Percentiles rank a stretch among this genome's conserved stretches.
Conservation (phyloP, 2,329 filamentous ascomycete species). For the Uncinocarpus reesii region DNA sequence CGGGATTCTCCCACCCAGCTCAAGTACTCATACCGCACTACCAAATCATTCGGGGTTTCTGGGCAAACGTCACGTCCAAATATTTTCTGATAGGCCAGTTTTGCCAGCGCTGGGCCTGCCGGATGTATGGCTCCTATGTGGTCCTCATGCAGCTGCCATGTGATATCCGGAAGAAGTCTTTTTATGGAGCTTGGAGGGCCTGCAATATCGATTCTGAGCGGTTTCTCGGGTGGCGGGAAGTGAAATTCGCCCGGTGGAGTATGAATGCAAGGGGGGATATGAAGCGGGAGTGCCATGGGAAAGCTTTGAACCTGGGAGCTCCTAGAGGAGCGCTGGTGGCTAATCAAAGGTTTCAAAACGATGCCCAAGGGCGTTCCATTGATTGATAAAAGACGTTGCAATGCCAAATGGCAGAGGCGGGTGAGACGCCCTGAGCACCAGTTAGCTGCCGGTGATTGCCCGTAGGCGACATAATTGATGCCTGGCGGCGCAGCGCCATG, state of each 20-base stretch:
- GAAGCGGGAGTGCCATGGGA: neutral
- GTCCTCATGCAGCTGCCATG: neutral
- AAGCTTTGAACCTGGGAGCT: too few relatives aligned
- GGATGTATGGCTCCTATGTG: neutral
- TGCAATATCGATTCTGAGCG: neutral
- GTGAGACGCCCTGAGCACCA: too few relatives aligned
- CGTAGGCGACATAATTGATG: too few relatives aligned
- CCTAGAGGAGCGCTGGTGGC: too few relatives aligned
- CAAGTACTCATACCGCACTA: slow-evolving; percentile 1
- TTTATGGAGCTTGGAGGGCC: neutral
- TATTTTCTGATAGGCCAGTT: neutral
- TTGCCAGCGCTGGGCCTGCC: neutral
- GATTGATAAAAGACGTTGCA: too few relatives aligned
- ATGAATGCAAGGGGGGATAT: neutral
- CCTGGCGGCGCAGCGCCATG: too few relatives aligned
- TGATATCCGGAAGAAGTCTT: neutral
- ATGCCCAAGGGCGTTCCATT: too few relatives aligned
- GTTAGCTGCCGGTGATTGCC: too few relatives aligned
- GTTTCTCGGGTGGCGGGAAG: neutral
- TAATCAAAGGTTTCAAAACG: too few relatives aligned
- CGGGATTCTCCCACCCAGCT: neutral
- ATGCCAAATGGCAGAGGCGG: too few relatives aligned
- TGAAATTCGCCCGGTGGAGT: neutral
- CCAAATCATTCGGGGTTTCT: neutral
- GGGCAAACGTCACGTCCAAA: neutral